Conservation (phyloP, 345 rosid genomes). For the Hirschfeldia incana region DNA sequence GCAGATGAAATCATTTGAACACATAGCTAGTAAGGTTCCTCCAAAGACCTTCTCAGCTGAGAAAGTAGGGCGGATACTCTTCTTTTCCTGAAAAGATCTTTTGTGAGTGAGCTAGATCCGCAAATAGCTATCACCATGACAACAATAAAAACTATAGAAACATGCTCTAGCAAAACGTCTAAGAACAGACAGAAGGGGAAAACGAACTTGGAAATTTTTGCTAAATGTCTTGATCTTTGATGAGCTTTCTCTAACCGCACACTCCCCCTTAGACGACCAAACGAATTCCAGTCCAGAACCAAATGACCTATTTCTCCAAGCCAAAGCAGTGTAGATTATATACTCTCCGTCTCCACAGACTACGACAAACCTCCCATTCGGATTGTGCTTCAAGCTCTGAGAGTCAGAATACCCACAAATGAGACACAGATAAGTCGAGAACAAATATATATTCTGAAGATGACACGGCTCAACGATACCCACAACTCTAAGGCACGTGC, state of each 20-base stretch:
- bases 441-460: slow-evolving; percentile 24
- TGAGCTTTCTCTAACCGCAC: not conserved
- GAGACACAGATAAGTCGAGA: slow-evolving; percentile 18
- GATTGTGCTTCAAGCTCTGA: not conserved
- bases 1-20: not conserved
- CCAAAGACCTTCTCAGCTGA: not conserved
- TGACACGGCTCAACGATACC: slow-evolving; percentile 3
- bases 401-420: not conserved
- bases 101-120: slow-evolving; percentile 23
- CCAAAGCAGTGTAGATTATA: not conserved
- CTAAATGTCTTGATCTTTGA: not conserved
- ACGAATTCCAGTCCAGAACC: slow-evolving; percentile 2
- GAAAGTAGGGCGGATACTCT: not conserved
- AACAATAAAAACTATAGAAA: slow-evolving; percentile 4
- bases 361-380: slow-evolving; percentile 1
- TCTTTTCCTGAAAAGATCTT: not conserved
- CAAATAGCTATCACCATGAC: not conserved
- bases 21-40: not conserved
- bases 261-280: not conserved
- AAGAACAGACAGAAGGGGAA: not conserved
- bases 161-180: not conserved
- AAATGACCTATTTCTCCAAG: not conserved
- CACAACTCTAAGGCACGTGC: slow-evolving; percentile 14
- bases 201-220: not conserved
- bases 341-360: not conserved